A percentile compares a stretch with the other conserved stretches of the same genome.
Evolutionary conservation across 352 stramenopile genomes (phyloP).

Genomic region (Phytophthora hybrid): DNA sequence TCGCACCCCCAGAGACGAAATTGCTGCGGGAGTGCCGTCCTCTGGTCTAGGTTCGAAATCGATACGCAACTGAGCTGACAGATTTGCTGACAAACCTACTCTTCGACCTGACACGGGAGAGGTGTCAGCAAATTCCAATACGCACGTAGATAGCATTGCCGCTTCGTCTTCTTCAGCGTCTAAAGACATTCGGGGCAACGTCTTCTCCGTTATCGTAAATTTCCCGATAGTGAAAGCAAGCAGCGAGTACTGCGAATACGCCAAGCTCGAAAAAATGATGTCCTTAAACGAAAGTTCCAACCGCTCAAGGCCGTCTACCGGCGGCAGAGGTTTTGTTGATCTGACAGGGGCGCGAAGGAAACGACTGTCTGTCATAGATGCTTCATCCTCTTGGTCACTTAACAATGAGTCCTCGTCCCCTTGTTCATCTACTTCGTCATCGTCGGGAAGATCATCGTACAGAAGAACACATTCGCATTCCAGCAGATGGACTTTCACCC

Average conservation of each 20-base stretch:
- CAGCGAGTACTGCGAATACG: slow-evolving; percentile 65
- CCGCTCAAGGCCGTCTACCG: slow-evolving; percentile 69
- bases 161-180: slow-evolving; percentile 69
- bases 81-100: slow-evolving; percentile 71
- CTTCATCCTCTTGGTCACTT: slow-evolving; percentile 27
- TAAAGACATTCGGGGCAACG: slow-evolving; percentile 79
- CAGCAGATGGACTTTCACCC: slow-evolving; percentile 82
- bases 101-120: slow-evolving; percentile 66
- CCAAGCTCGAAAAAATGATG: slow-evolving; percentile 68
- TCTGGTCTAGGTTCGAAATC: slow-evolving; percentile 53
- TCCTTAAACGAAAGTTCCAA: slow-evolving; percentile 78
- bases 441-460: slow-evolving; percentile 83
- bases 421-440: slow-evolving; percentile 44
- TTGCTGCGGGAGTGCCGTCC: slow-evolving; percentile 28
- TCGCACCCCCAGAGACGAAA: slow-evolving; percentile 62
- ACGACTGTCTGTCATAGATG: slow-evolving; percentile 31
- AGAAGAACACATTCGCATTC: slow-evolving; percentile 78
- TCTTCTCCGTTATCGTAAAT: slow-evolving; percentile 78
- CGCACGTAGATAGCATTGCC: slow-evolving; percentile 62
- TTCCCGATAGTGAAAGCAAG: slow-evolving; percentile 66
- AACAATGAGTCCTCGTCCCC: slow-evolving; percentile 21
- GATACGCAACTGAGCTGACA: slow-evolving; percentile 75
- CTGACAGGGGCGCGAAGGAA: slow-evolving; percentile 35
- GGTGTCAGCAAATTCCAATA: slow-evolving; percentile 70
- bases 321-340: slow-evolving; percentile 52